phyloP scores from a whole-genome alignment of 2,329 filamentous ascomycete species.

The Neofusicoccum sp. region DNA sequence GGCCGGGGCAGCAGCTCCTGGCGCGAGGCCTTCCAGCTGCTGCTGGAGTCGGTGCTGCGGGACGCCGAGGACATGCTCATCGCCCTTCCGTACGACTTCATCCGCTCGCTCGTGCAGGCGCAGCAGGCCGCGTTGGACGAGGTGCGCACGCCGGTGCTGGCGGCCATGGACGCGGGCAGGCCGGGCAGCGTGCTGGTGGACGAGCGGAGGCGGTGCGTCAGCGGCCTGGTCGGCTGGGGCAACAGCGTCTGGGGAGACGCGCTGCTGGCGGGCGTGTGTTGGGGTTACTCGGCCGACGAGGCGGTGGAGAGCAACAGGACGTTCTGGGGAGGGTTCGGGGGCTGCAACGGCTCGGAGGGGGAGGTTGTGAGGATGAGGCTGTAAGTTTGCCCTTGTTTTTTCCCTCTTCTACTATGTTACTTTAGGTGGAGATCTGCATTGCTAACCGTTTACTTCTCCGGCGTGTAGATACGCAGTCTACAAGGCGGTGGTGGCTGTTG shows the following conservation, averaged over 20 bases:
- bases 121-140: conserved; percentile 50
- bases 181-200: conserved; percentile 57
- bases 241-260: conserved; percentile 60
- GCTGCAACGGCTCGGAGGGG: conserved; percentile 33
- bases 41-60: conserved; percentile 57
- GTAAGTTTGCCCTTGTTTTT: conserved; percentile 34
- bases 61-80: conserved; percentile 63
- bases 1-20: conserved; percentile 54
- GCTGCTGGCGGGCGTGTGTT: conserved; percentile 54
- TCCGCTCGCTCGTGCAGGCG: conserved; percentile 50
- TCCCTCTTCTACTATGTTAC: background rate
- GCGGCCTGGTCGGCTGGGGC: conserved; percentile 56
- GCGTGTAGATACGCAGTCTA: conserved; percentile 48
- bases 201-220: conserved; percentile 49
- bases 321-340: conserved; percentile 48
- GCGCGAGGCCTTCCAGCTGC: conserved; percentile 54
- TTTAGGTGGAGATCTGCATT: background rate
- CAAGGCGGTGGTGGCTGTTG: conserved; percentile 45
- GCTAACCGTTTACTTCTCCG: background rate
- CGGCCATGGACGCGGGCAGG: conserved; percentile 52
- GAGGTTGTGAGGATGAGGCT: conserved; percentile 43
- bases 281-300: conserved; percentile 37
- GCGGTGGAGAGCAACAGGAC: conserved; percentile 25
- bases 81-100: conserved; percentile 57
- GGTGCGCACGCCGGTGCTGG: conserved; percentile 54